Conservation (phyloP, 768 basidiomycete genomes). For the Coprinopsis marcescibilis region DNA sequence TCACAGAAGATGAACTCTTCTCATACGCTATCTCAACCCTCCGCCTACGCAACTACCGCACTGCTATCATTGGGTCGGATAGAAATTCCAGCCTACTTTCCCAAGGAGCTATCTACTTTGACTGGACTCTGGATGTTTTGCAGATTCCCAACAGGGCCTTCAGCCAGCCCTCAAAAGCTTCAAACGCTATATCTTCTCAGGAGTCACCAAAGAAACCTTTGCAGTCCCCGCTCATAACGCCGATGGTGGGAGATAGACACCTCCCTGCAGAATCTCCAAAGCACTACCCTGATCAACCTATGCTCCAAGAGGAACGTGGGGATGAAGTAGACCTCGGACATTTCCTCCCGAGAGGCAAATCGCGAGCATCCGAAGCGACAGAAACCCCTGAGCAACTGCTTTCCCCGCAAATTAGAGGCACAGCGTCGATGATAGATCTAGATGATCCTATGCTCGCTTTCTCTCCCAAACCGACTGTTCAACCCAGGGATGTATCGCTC, state of each 20-base stretch:
- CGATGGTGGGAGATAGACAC: too few relatives aligned
- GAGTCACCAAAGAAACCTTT: too few relatives aligned
- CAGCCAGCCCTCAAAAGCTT: not conserved
- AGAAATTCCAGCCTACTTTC: constrained; percentile 40
- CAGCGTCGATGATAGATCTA: not conserved
- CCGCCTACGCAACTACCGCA: constrained; percentile 29
- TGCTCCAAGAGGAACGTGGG: not conserved
- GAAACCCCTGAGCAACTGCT: not conserved
- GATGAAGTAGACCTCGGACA: not conserved
- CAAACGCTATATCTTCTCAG: not conserved
- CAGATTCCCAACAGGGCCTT: not conserved
- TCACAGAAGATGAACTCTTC: constrained; percentile 41
- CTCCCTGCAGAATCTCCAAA: not conserved
- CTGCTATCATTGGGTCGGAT: constrained; percentile 39
- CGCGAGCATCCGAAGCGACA: not conserved
- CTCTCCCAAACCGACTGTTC: too few relatives aligned
- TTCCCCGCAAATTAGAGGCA: not conserved
- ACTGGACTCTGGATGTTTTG: constrained; percentile 37
- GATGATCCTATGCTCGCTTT: too few relatives aligned
- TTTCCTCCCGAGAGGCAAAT: not conserved
- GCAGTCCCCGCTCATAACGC: too few relatives aligned
- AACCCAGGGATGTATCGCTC: too few relatives aligned
- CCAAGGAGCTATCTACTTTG: constrained; percentile 48
- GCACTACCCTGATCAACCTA: not conserved
- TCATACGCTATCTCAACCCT: constrained; percentile 39